These are phyloP conservation scores for Hydnum rufescens DNA, from an alignment of 768 basidiomycete species.

Conservation along the genomic window DNA sequence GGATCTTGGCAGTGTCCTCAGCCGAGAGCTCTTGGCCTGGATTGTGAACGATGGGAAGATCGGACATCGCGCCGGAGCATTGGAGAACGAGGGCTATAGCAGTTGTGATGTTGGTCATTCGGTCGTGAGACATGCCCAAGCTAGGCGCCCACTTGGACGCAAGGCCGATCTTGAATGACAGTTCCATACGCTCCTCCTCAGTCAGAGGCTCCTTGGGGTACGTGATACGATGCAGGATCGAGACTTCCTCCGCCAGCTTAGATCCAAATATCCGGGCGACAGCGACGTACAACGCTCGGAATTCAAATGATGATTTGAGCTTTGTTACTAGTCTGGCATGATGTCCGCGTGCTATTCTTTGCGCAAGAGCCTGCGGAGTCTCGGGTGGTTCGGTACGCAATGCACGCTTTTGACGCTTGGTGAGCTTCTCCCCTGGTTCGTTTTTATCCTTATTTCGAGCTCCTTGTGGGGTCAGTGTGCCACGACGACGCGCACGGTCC, in stretches of 20 bases:
- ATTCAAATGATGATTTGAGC: conserved; percentile 23
- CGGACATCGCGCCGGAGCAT: conserved; percentile 15
- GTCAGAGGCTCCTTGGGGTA: conserved; percentile 10
- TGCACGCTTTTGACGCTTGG: background rate
- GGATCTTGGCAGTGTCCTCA: conserved; percentile 25
- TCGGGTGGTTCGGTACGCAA: background rate
- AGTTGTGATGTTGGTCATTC: conserved; percentile 41
- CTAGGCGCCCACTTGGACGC: conserved; percentile 57
- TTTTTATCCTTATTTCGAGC: background rate
- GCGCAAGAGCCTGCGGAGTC: background rate
- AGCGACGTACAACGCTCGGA: conserved; percentile 40
- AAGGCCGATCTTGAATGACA: conserved; percentile 30
- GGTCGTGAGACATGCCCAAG: conserved; percentile 37
- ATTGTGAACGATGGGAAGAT: conserved; percentile 8
- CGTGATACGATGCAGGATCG: conserved; percentile 22
- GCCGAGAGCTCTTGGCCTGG: conserved; percentile 8
- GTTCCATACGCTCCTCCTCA: conserved; percentile 6
- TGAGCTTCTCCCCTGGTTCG: background rate
- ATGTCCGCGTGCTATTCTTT: background rate
- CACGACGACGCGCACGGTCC: background rate
- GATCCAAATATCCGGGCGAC: conserved; percentile 41
- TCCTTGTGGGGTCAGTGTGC: background rate
- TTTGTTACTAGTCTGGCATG: conserved; percentile 10
- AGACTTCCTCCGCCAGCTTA: conserved; percentile 30
- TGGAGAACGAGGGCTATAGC: conserved; percentile 39